Evolutionary conservation across 768 basidiomycete genomes (phyloP), one percentile per base, ranked within the genome.

Genomic region (Tricholomella constricta): DNA sequence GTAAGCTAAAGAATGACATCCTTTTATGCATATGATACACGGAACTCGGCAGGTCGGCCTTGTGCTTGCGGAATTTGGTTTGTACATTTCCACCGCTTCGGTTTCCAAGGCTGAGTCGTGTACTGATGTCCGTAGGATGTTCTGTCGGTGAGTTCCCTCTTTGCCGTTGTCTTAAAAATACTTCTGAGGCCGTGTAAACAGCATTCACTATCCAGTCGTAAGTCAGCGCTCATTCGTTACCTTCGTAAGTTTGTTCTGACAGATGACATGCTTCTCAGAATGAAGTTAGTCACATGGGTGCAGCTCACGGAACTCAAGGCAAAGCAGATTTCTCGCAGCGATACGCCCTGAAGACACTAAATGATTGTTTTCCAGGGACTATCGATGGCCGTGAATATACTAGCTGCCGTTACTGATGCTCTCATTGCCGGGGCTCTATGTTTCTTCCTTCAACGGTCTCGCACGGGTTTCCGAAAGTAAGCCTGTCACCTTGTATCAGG

Each of bases 311-410:
- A 65, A 47, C 64, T 85, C 20, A 83, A 82, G 72, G 81, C 70
- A 55, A 26, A 55, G 14, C 23, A 3, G 19, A 44, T 55, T 44
- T 36, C 23, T 46, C 8, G 20, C 42, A 45, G 41, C 34, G 29
- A 32, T 55, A 25, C 17, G 5, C 55, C 35, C 56, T 25, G 22
- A 44, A 26, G 31, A 14, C 22, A 29, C 48, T 52, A 15, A 45
- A 15, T 47, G 20, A 19, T 34, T 35, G 31, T 45, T 47, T 45
- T 43, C n/a, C 49, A 82, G 81, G 74, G 76, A 26, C 67, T 82
- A 26, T 82, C 82, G 4, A 80, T 82, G 73, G 70, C 79, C 42
- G 80, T 84, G 34, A 82, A 84, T 57, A 71, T 79, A 6, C 61
- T 82, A 29, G 80, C 77, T 8, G 80, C 78, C 7, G 71, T 73